Conservation (phyloP, 768 basidiomycete species). For the Lactarius hatsudake region DNA sequence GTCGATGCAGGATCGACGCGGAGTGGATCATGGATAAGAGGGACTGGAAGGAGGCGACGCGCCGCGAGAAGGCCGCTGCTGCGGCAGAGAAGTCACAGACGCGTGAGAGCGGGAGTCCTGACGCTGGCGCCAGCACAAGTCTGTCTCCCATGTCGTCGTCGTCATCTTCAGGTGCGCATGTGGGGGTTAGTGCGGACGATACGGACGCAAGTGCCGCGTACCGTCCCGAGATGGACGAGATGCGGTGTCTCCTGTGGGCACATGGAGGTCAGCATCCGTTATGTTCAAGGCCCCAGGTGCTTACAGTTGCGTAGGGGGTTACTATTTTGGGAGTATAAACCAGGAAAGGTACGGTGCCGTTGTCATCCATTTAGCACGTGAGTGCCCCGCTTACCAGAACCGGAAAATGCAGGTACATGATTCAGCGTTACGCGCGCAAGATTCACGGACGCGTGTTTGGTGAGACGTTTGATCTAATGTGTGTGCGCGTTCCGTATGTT, state of each 20-base stretch:
- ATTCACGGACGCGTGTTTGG: conserved; percentile 88
- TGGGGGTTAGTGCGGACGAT: conserved; percentile 25
- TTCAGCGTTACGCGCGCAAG: conserved; percentile 86
- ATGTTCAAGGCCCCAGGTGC: background rate
- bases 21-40: conserved; percentile 88
- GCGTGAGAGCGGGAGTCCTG: too few relatives aligned
- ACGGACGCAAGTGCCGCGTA: conserved; percentile 38
- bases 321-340: conserved; percentile 80
- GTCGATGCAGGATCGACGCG: conserved; percentile 59
- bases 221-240: conserved; percentile 72
- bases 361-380: too few relatives aligned
- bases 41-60: conserved; percentile 71
- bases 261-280: conserved; percentile 59
- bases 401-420: conserved; percentile 50
- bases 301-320: conserved; percentile 51
- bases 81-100: conserved; percentile 35
- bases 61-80: conserved; percentile 40
- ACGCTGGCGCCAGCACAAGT: background rate
- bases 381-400: too few relatives aligned
- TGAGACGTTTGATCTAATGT: conserved; percentile 31
- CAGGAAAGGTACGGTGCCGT: conserved; percentile 54
- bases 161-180: conserved; percentile 22
- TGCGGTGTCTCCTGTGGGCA: conserved; percentile 79
- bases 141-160: background rate
- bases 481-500: conserved; percentile 5